A percentile compares a stretch with the other conserved stretches of the same genome.
phyloP scores from a whole-genome alignment of 2,329 filamentous ascomycete genomes.

The Sarocladium oryzae region DNA sequence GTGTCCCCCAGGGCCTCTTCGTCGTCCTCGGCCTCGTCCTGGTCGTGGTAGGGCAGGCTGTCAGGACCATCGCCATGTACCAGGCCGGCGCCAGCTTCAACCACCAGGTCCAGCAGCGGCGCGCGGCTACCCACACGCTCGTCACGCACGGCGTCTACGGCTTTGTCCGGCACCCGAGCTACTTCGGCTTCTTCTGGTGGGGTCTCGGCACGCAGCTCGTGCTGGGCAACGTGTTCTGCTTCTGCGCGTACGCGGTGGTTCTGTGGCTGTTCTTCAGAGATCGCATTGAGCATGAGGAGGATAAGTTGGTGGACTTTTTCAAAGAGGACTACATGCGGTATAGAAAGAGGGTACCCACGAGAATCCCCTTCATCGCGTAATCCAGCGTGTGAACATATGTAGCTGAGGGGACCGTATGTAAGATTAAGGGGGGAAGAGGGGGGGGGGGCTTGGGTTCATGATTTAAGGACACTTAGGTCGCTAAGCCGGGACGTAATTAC shows the following conservation, averaged over 20 bases:
- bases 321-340: conserved; percentile 75
- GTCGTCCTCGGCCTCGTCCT: conserved; percentile 37
- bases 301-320: conserved; percentile 73
- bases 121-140: conserved; percentile 64
- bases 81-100: conserved; percentile 90
- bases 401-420: background rate
- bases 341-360: conserved; percentile 61
- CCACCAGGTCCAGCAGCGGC: conserved; percentile 70
- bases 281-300: conserved; percentile 74
- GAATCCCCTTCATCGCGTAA: conserved; percentile 62
- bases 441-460: no score
- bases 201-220: conserved; percentile 89
- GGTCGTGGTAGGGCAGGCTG: conserved; percentile 63
- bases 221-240: conserved; percentile 76
- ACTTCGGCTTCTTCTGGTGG: conserved; percentile 99
- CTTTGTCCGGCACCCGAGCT: conserved; percentile 75
- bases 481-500: no score
- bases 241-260: conserved; percentile 65
- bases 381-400: background rate
- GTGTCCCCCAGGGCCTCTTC: conserved; percentile 23
- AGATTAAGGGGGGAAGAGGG: no score
- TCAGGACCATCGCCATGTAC: conserved; percentile 79
- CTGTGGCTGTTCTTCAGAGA: conserved; percentile 79
- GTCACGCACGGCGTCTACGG: conserved; percentile 78
- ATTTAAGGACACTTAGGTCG: no score